Conservation (phyloP, 495 filamentous ascomycete species). For the Pseudomonodictys pantanalensis region DNA sequence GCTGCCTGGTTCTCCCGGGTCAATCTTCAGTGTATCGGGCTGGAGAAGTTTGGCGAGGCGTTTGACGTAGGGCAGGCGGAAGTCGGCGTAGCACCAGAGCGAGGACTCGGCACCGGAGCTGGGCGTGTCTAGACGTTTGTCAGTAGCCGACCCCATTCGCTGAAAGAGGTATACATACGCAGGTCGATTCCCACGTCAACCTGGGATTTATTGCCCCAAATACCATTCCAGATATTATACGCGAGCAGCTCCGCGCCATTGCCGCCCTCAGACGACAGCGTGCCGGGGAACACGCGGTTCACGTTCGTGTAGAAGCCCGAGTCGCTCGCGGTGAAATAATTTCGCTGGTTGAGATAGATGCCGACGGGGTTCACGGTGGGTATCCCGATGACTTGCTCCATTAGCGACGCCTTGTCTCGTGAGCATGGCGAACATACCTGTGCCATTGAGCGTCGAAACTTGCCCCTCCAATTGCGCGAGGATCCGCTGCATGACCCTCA, state of each 20-base stretch:
- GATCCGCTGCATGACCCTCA: conserved; percentile 6
- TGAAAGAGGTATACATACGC: not conserved
- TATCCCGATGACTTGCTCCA: conserved; percentile 4
- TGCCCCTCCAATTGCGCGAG: not conserved
- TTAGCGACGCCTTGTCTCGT: not conserved
- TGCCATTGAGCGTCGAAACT: conserved; percentile 4
- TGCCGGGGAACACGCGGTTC: conserved; percentile 17
- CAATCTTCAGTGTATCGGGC: conserved; percentile 22
- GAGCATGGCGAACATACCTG: not conserved
- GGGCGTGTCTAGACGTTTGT: conserved; percentile 13
- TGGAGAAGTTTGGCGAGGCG: conserved; percentile 23
- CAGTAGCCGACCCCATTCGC: not conserved
- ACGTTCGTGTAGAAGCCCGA: conserved; percentile 8
- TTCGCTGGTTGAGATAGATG: conserved; percentile 17
- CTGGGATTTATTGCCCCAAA: conserved; percentile 21
- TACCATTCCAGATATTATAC: conserved; percentile 21
- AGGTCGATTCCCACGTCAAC: conserved; percentile 17
- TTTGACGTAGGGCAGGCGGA: conserved; percentile 17
- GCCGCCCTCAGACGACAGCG: not conserved
- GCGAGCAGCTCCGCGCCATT: not conserved
- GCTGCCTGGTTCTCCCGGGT: conserved; percentile 17
- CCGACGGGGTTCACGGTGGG: conserved; percentile 7
- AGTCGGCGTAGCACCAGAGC: conserved; percentile 24
- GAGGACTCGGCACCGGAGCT: conserved; percentile 11
- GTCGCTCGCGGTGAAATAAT: conserved; percentile 1